These are phyloP conservation scores for Tolypocladium ophioglossoides DNA, from an alignment of 2,329 filamentous ascomycete species.

Conservation along the genomic window DNA sequence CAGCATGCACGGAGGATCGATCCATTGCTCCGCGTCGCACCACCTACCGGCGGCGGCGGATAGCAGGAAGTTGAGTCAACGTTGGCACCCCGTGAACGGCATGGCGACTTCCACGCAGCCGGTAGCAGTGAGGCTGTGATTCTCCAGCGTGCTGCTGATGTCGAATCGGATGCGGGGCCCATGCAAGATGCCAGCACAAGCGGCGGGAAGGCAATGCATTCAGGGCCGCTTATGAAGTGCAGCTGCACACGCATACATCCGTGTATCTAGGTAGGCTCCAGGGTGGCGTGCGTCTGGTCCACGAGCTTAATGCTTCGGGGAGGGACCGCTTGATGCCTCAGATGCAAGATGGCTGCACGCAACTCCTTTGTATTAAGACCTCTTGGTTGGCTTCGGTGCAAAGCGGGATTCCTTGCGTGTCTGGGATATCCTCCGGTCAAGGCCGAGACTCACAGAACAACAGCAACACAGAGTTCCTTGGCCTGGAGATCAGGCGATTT, in stretches of 20 bases:
- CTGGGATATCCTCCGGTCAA: background rate
- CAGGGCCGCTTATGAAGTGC: background rate
- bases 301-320: background rate
- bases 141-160: background rate
- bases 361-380: no score
- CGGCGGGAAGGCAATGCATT: conserved; percentile 1
- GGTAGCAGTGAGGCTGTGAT: background rate
- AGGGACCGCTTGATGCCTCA: background rate
- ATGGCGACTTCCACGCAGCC: background rate
- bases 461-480: background rate
- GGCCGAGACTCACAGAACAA: background rate
- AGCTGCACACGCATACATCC: background rate
- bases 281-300: conserved; percentile 1
- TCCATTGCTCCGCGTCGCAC: background rate
- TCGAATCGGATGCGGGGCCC: background rate
- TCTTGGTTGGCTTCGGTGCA: background rate
- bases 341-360: background rate
- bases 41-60: background rate
- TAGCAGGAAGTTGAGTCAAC: background rate
- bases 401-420: background rate
- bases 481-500: background rate
- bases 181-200: conserved; percentile 1
- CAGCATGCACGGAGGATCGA: background rate
- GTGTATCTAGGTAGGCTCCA: background rate
- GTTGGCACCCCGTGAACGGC: background rate